A percentile compares a stretch with the other conserved stretches of the same genome.
These are phyloP conservation scores for Thelonectria discophora DNA, from an alignment of 2,329 filamentous ascomycete genomes.

Conservation along the genomic window DNA sequence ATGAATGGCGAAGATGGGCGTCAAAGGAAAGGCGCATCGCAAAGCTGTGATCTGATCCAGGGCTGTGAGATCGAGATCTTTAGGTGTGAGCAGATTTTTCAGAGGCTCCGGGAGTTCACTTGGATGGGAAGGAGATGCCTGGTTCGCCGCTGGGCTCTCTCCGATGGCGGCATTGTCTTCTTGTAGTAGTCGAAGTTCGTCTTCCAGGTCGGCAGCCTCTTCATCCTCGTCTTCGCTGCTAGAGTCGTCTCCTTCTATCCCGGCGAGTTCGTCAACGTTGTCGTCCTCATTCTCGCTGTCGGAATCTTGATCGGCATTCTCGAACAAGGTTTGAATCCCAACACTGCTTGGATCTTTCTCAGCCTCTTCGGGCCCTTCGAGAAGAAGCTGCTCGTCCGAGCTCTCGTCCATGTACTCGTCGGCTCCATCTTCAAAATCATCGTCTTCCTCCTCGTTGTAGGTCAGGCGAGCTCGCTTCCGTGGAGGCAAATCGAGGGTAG, in stretches of 20 bases:
- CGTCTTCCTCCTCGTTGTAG: conserved; percentile 48
- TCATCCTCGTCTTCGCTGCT: conserved; percentile 28
- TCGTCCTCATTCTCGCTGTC: conserved; percentile 30
- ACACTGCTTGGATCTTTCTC: conserved; percentile 33
- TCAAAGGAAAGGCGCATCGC: conserved; percentile 55
- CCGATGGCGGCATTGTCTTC: conserved; percentile 35
- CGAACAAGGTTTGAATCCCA: conserved; percentile 30
- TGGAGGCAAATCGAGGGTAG: conserved; percentile 75
- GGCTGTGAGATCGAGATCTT: conserved; percentile 30
- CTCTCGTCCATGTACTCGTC: conserved; percentile 47
- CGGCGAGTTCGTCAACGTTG: background rate
- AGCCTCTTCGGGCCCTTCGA: conserved; percentile 44
- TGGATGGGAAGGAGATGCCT: background rate
- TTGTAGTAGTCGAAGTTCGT: conserved; percentile 35
- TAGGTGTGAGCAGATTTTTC: conserved; percentile 12
- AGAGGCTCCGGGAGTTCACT: conserved; percentile 3
- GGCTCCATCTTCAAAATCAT: conserved; percentile 49
- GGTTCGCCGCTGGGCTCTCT: conserved; percentile 32
- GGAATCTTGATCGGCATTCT: conserved; percentile 32
- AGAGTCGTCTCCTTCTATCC: conserved; percentile 44
- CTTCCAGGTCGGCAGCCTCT: conserved; percentile 28
- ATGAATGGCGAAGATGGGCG: conserved; percentile 48
- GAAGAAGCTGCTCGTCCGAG: conserved; percentile 39
- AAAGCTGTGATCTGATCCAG: conserved; percentile 49
- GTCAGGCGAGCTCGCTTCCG: conserved; percentile 71